Base-by-base conservation (phyloP, 257 asterid genomes). In the Nicotiana knightiana region DNA sequence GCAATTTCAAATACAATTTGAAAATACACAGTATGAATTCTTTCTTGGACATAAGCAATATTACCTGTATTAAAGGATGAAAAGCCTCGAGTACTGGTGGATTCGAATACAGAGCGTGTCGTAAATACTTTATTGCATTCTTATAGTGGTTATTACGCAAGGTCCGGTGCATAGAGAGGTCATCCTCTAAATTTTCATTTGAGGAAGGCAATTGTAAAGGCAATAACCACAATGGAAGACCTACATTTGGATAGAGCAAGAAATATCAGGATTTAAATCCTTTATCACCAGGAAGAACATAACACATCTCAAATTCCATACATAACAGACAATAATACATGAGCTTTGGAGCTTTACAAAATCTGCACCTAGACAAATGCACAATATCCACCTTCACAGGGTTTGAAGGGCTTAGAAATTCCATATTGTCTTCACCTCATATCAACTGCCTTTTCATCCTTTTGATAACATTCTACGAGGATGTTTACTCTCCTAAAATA, bases 51-150 rank as follows among this genome's bases (percentile, higher is more conserved):
- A 75, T 28, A 51, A 75, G 28, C 15, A 17, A 77, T 43, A 43
- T 64, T 84, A 96, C 98, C 97, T 96, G 99, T 85, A 94, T 90
- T 64, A 91, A 84, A 85, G 98, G 99, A 84, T 90, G 98, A 86
- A 96, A 86, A 51, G 98, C 98, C 90, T 93, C 97, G 53, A 77
- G 62, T 67, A 85, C 87, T 32, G 97, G 94, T 3, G 93, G 93
- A 64, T 82, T 89, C 24, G 90, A 78, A 85, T 88, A 67, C 81
- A 96, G 85, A 82, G 99, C 96, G 83, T 62, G 87, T 9, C 91
- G 91, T 37, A 96, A 87, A 81, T 88, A 85, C 88, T 91, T 89
- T 84, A 94, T 61, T 21, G 95, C 97, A 83, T 33, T 86, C 76
- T 80, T 82, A 85, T 93, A 93, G 85, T 87, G 1, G 81, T 85